A percentile compares a stretch with the other conserved stretches of the same genome.
These are phyloP conservation scores for Pseudogymnoascus destructans DNA, from an alignment of 2,329 filamentous ascomycete genomes.

Conservation along the genomic window DNA sequence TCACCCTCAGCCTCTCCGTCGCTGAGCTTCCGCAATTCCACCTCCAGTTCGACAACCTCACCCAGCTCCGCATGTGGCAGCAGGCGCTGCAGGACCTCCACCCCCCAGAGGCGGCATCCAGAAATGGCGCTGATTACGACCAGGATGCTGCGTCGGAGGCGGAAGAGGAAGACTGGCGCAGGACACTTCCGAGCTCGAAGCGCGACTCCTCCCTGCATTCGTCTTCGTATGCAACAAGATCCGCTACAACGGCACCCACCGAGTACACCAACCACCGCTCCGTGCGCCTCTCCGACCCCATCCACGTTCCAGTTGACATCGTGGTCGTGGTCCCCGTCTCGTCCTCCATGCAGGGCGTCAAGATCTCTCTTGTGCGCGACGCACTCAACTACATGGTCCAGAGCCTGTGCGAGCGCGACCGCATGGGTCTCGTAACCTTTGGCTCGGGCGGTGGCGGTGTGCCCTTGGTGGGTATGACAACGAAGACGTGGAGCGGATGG, in stretches of 20 bases:
- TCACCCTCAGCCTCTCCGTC: conserved; percentile 85
- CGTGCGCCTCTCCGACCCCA: conserved; percentile 27
- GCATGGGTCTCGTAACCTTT: conserved; percentile 95
- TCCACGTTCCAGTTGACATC: conserved; percentile 87
- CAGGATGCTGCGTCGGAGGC: conserved; percentile 63
- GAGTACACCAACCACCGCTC: conserved; percentile 65
- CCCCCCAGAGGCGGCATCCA: not conserved
- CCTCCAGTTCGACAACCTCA: conserved; percentile 71
- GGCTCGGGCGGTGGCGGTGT: conserved; percentile 88
- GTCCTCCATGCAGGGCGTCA: conserved; percentile 98
- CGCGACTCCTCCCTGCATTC: conserved; percentile 74
- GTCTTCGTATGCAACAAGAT: conserved; percentile 64
- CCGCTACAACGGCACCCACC: conserved; percentile 75
- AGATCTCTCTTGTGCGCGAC: conserved; percentile 88
- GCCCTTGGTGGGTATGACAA: conserved; percentile 95
- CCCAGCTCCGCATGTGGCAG: conserved; percentile 81
- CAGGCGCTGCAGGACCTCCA: conserved; percentile 67
- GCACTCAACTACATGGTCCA: conserved; percentile 84
- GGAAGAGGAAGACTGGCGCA: conserved; percentile 81
- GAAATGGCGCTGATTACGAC: conserved; percentile 63
- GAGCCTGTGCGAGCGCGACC: conserved; percentile 79
- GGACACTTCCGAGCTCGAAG: conserved; percentile 37
- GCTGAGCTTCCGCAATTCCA: conserved; percentile 88
- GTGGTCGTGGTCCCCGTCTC: conserved; percentile 96
- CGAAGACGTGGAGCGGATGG: conserved; percentile 90